Percentiles rank a stretch among this genome's conserved stretches.
phyloP scores from a whole-genome alignment of 805 yeast species.

The Metschnikowia hibisci region DNA sequence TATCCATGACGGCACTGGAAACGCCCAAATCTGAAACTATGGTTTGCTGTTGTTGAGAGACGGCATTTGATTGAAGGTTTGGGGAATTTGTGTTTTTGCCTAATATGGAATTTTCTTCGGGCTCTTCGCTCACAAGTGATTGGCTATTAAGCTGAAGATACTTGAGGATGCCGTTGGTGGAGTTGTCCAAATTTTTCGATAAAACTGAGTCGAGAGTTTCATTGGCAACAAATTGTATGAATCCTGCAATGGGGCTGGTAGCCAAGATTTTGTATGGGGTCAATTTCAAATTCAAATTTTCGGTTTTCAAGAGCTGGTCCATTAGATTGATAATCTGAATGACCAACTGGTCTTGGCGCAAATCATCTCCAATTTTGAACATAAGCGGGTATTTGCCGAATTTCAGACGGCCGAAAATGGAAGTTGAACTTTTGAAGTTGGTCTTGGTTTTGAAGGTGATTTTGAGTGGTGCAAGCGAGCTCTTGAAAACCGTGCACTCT shows the following conservation, averaged over 20 bases:
- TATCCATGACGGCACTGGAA: conserved; percentile 75
- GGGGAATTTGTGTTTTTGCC: conserved; percentile 8
- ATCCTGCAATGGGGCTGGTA: conserved; percentile 86
- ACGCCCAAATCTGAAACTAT: conserved; percentile 44
- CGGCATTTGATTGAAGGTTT: not conserved
- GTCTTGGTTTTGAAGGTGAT: conserved; percentile 62
- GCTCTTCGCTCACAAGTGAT: conserved; percentile 26
- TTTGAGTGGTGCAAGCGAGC: conserved; percentile 85
- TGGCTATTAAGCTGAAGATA: conserved; percentile 59
- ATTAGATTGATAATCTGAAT: conserved; percentile 86
- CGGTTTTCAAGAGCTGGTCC: conserved; percentile 84
- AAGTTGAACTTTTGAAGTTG: conserved; percentile 23
- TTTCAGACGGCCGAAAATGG: conserved; percentile 28
- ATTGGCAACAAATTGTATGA: conserved; percentile 92
- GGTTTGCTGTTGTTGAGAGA: conserved; percentile 34
- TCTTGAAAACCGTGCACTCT: conserved; percentile 83
- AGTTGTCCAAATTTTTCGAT: conserved; percentile 26
- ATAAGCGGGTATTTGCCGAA: conserved; percentile 66
- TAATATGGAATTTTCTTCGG: conserved; percentile 19
- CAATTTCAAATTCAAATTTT: conserved; percentile 80
- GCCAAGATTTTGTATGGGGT: conserved; percentile 90
- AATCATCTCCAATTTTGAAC: conserved; percentile 94
- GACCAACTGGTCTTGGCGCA: conserved; percentile 95
- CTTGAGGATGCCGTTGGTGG: conserved; percentile 64
- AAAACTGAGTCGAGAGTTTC: conserved; percentile 81